Percentiles rank a stretch among this genome's conserved stretches.
phyloP scores from a whole-genome alignment of 1,284 basidiomycete genomes.

The Stereum hirsutum region DNA sequence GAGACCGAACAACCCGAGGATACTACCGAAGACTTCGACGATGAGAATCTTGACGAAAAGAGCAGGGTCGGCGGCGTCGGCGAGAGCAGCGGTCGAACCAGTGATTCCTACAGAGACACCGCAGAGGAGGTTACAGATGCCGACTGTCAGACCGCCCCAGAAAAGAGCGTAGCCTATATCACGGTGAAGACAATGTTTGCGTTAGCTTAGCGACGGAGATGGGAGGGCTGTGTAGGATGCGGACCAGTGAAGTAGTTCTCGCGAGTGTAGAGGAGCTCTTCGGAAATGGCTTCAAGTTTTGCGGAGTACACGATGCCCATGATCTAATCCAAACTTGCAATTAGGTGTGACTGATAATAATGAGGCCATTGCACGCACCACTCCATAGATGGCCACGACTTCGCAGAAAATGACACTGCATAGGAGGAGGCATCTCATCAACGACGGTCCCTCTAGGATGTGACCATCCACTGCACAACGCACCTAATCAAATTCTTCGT shows the following conservation, averaged over 20 bases:
- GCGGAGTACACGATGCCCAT: constrained; percentile 91
- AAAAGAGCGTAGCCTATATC: constrained; percentile 78
- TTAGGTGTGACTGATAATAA: neutral
- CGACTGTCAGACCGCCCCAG: constrained; percentile 91
- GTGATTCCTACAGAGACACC: constrained; percentile 88
- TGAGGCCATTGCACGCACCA: constrained; percentile 43
- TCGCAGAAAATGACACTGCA: constrained; percentile 97
- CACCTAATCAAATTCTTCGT: constrained; percentile 98
- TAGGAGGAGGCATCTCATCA: neutral
- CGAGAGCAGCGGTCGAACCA: constrained; percentile 85
- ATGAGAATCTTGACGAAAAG: constrained; percentile 93
- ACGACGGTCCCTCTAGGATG: neutral
- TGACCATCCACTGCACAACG: constrained; percentile 14
- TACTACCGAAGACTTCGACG: constrained; percentile 91
- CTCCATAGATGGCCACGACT: constrained; percentile 94
- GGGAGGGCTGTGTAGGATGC: constrained; percentile 10
- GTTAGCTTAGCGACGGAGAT: neutral
- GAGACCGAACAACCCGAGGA: constrained; percentile 84
- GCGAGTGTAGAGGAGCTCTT: constrained; percentile 62
- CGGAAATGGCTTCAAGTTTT: constrained; percentile 58
- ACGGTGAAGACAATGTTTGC: neutral
- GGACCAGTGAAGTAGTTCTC: constrained; percentile 87
- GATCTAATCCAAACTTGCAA: constrained; percentile 40
- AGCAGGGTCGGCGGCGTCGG: constrained; percentile 88
- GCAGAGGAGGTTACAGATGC: constrained; percentile 87